phyloP scores from a whole-genome alignment of 352 stramenopile genomes.

The Phytophthora niederhauseri region DNA sequence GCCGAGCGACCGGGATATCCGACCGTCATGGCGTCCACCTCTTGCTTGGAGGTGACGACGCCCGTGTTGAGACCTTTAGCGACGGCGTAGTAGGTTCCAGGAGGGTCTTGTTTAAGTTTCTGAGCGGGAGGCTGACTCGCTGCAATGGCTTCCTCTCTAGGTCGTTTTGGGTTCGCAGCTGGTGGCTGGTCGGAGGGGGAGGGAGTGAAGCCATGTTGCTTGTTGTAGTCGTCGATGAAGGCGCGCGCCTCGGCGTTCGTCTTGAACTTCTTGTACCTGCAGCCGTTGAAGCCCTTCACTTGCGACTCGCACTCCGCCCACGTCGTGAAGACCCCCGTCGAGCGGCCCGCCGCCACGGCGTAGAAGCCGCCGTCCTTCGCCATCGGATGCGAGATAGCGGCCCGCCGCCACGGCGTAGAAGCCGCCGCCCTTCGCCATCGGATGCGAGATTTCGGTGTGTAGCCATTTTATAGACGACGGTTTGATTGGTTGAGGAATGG shows the following conservation, averaged over 20 bases:
- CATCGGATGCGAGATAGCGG: constrained; percentile 26
- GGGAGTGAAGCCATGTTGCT: not conserved
- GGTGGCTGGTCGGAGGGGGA: not conserved
- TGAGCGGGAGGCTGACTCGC: constrained; percentile 8
- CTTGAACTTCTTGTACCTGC: constrained; percentile 73
- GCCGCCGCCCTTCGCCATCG: constrained; percentile 32
- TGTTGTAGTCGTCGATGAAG: constrained; percentile 42
- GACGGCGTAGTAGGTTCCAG: constrained; percentile 37
- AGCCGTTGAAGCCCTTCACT: constrained; percentile 60
- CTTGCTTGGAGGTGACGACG: constrained; percentile 41
- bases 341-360: constrained; percentile 62
- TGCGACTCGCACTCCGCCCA: constrained; percentile 57
- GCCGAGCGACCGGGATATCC: constrained; percentile 20
- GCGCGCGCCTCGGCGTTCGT: constrained; percentile 48
- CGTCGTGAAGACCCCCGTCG: constrained; percentile 56
- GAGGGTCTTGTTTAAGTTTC: constrained; percentile 18
- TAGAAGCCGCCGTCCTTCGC: constrained; percentile 51
- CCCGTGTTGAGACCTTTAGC: constrained; percentile 43
- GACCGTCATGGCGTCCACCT: constrained; percentile 32
- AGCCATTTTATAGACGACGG: not conserved
- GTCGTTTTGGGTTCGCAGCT: constrained; percentile 4
- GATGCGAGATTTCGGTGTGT: not conserved
- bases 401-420: constrained; percentile 73
- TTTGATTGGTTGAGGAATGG: not conserved
- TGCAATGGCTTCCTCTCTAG: constrained; percentile 17